These are phyloP conservation scores for Arthroderma uncinatum DNA, from an alignment of 2,329 filamentous ascomycete species.

Conservation along the genomic window DNA sequence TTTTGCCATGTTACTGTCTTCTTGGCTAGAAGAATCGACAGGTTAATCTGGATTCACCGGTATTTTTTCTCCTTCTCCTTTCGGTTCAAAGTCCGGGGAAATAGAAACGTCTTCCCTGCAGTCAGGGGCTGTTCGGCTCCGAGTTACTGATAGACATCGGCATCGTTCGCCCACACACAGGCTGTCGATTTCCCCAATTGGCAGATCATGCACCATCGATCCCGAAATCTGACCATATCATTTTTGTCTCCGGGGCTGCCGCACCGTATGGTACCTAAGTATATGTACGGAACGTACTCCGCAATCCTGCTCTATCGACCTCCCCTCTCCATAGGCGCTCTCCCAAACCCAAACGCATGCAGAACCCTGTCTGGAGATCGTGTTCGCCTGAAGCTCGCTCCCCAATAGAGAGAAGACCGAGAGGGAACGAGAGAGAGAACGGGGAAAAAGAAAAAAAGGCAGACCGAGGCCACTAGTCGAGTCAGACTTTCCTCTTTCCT, in stretches of 20 bases:
- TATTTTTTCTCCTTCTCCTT: slow-evolving; percentile 1
- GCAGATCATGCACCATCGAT: slow-evolving; percentile 4
- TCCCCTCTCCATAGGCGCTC: not conserved
- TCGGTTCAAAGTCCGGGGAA: slow-evolving; percentile 6
- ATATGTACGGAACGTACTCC: not conserved
- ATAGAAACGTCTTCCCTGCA: not conserved
- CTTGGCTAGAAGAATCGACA: not conserved
- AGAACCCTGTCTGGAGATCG: not conserved
- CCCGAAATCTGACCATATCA: slow-evolving; percentile 2
- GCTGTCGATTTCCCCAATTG: not conserved
- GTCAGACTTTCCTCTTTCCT: not conserved
- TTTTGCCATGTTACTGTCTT: not conserved
- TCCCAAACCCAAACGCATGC: not conserved
- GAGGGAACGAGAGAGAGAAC: not conserved
- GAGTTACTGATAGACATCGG: not conserved
- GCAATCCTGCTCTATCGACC: not conserved
- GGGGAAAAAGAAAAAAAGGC: not conserved
- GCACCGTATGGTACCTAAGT: not conserved
- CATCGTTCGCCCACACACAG: not conserved
- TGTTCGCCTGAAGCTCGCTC: not conserved
- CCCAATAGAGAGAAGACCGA: not conserved
- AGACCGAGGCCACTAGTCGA: not conserved
- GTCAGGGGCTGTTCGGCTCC: not conserved
- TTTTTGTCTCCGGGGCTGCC: not conserved
- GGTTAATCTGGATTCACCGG: not conserved